A percentile compares a stretch with the other conserved stretches of the same genome.
Conservation (phyloP, 768 basidiomycete genomes). For the Imleria badia region DNA sequence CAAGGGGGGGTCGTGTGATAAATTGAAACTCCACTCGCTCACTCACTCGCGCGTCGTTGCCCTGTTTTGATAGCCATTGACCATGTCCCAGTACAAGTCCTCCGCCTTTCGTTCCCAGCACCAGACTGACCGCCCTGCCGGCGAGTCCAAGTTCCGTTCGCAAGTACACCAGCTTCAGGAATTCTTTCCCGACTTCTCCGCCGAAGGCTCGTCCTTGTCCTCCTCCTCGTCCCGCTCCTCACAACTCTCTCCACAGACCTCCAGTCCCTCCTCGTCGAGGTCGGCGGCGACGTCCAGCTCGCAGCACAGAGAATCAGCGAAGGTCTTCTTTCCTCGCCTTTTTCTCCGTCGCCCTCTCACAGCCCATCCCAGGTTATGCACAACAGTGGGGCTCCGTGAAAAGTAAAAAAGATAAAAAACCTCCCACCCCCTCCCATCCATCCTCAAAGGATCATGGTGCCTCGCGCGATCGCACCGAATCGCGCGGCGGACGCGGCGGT, state of each 20-base stretch:
- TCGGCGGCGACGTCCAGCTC: conserved; percentile 63
- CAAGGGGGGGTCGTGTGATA: conserved; percentile 5
- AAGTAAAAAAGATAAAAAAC: conserved; percentile 87
- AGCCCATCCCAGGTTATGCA: conserved; percentile 52
- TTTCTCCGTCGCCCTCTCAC: conserved; percentile 5
- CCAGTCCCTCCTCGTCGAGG: conserved; percentile 64
- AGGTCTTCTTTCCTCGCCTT: conserved; percentile 40
- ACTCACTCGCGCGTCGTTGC: no score
- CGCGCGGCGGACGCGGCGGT: conserved; percentile 63
- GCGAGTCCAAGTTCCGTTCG: conserved; percentile 45
- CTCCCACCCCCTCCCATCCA: conserved; percentile 37
- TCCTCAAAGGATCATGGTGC: conserved; percentile 46
- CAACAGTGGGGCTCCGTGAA: conserved; percentile 83
- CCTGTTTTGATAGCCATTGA: no score
- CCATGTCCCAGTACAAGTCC: conserved; percentile 33
- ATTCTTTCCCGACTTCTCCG: conserved; percentile 66
- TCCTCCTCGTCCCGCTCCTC: conserved; percentile 7
- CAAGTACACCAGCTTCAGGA: conserved; percentile 68
- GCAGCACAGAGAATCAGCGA: conserved; percentile 77
- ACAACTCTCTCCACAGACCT: conserved; percentile 47
- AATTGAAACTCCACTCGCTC: conserved; percentile 20
- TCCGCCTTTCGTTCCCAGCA: conserved; percentile 27
- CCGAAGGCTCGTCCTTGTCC: conserved; percentile 51
- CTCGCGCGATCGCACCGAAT: conserved; percentile 35
- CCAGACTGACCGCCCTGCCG: neutral